Evolutionary conservation across 768 basidiomycete species (phyloP).

Genomic region (Polyporus arcularius): DNA sequence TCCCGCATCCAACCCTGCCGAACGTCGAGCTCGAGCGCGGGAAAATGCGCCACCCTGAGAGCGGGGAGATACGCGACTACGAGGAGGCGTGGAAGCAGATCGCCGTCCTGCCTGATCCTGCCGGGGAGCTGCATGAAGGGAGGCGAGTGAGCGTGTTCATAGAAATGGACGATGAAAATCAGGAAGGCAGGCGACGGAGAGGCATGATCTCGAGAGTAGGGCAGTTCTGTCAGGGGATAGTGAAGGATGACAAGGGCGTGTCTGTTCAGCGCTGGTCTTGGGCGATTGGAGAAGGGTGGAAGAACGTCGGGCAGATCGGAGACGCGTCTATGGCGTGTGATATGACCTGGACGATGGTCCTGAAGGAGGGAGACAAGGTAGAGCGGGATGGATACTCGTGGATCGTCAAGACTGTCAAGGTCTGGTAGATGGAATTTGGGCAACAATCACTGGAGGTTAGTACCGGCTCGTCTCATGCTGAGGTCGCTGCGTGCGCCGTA

Average conservation of each 20-base stretch:
- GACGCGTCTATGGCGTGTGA: conserved; percentile 5
- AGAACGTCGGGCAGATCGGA: conserved; percentile 2
- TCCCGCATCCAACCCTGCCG: conserved; percentile 12
- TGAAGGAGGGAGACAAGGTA: background rate
- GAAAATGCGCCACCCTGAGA: conserved; percentile 13
- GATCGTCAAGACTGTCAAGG: background rate
- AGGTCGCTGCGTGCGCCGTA: too few relatives aligned
- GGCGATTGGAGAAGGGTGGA: conserved; percentile 1
- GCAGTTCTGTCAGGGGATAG: conserved; percentile 12
- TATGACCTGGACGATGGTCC: background rate
- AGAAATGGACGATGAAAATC: background rate
- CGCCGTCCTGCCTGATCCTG: background rate
- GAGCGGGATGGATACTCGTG: background rate
- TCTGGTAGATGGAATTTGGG: background rate
- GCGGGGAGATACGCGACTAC: conserved; percentile 11
- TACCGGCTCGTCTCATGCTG: too few relatives aligned
- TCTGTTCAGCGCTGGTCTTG: conserved; percentile 13
- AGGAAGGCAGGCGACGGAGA: background rate
- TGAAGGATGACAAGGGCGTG: conserved; percentile 7
- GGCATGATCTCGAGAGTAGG: conserved; percentile 12
- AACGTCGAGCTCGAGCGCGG: conserved; percentile 16
- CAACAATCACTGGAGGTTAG: too few relatives aligned
- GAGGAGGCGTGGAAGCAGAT: conserved; percentile 19
- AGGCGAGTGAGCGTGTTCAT: background rate
- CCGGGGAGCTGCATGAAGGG: background rate